Evolutionary conservation across 768 basidiomycete species (phyloP).

Genomic region (Leccinum barrowsii): DNA sequence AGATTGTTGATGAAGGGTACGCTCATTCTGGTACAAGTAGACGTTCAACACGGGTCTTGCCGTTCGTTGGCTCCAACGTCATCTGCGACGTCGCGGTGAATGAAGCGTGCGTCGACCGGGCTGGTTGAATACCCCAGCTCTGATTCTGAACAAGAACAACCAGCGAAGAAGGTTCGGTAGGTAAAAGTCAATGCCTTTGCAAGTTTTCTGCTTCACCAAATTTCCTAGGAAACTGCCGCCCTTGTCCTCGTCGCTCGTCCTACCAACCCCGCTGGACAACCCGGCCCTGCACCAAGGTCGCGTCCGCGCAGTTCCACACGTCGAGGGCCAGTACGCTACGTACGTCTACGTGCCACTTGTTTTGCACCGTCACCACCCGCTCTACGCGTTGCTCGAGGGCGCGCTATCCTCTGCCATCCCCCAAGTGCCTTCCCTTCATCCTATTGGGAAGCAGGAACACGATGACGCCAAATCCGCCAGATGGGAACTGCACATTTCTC

Average conservation of each 20-base stretch:
- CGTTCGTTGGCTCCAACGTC: background rate
- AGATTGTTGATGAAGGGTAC: conserved; percentile 78
- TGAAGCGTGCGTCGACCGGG: conserved; percentile 23
- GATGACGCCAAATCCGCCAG: background rate
- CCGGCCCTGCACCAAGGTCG: conserved; percentile 85
- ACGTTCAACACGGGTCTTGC: conserved; percentile 6
- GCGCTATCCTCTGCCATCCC: conserved; percentile 43
- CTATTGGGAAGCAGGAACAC: conserved; percentile 33
- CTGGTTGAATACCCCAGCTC: conserved; percentile 47
- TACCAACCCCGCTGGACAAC: conserved; percentile 58
- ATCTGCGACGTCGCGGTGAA: background rate
- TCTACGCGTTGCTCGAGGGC: conserved; percentile 46
- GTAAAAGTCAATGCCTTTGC: background rate
- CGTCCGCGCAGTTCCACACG: conserved; percentile 66
- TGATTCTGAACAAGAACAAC: conserved; percentile 40
- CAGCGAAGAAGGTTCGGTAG: conserved; percentile 34
- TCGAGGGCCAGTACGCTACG: conserved; percentile 82
- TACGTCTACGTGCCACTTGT: conserved; percentile 72
- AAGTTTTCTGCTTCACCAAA: background rate
- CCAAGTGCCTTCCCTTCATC: conserved; percentile 45
- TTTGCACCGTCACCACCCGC: conserved; percentile 39
- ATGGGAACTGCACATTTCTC: conserved; percentile 73
- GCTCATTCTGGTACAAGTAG: conserved; percentile 39
- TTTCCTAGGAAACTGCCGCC: conserved; percentile 56
- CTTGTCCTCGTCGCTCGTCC: conserved; percentile 47